Base-by-base conservation (phyloP, 1,284 basidiomycete genomes). In the Cerioporus squamosus region DNA sequence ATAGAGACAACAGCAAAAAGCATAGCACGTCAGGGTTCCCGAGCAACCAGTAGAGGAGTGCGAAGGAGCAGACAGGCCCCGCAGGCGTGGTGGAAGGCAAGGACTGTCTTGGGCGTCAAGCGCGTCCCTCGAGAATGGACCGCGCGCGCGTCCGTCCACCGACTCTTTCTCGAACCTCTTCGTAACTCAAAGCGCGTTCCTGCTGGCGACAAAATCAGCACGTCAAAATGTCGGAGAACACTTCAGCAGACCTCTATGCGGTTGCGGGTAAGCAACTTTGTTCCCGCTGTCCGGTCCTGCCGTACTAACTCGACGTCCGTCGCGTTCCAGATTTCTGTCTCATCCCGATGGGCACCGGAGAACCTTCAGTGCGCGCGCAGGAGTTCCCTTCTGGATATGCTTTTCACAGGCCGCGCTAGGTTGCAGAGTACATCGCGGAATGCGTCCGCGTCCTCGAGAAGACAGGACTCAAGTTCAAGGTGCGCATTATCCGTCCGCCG, bases 401-500 rank as follows among this genome's bases (percentile, higher is more conserved):
- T 42, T 42, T 3, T 52, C 39, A 29, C 20, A n/a, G 6, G 20
- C 23, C 14, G 9, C 24, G n/a, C n/a, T 22, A 88, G 86, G 85
- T 90, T 15, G 89, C 87, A 8, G 82, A 87, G 69, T 83, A 91
- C 66, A 83, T 93, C 56, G 89, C 88, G 38, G 82, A 92, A 72
- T 94, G 92, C 64, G 90, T 93, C 49, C 79, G 87, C 29, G 81
- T 97, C 5, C 84, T 97, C 36, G 86, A 92, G 68, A 87, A 87
- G 5, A 65, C 63, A 6, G 94, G 94, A 1, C 76, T 97, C 48
- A 86, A 83, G 55, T 95, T 89, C 75, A 89, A 91, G 79, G 92
- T 91, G 51, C 38, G 82, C 43, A 42, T 33, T 44, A 42, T 33
- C 5, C 5, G 7, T 12, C 18, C 14, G 40, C 33, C 24, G 15